phyloP scores from a whole-genome alignment of 2,329 filamentous ascomycete species.

The Xylariales sp. region DNA sequence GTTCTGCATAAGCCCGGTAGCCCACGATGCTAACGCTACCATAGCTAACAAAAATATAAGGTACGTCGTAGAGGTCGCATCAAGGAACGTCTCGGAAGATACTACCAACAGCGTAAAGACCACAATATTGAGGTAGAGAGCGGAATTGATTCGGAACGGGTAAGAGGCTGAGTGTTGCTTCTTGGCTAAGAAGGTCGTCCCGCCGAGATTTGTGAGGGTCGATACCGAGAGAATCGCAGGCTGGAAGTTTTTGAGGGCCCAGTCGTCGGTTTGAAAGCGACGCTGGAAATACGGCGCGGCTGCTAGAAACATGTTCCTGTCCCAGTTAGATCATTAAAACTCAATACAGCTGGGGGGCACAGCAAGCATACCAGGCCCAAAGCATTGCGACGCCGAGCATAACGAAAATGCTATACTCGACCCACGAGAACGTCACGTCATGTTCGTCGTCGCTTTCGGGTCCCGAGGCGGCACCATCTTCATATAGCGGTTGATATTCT shows the following conservation, averaged over 20 bases:
- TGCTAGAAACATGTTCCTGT: conserved; percentile 97
- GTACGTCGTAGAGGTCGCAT: conserved; percentile 73
- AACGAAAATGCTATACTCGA: conserved; percentile 87
- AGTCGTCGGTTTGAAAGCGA: conserved; percentile 77
- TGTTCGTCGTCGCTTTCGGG: conserved; percentile 47
- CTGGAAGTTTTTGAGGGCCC: conserved; percentile 86
- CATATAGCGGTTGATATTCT: conserved; percentile 52
- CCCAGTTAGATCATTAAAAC: conserved; percentile 23
- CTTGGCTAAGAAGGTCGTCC: conserved; percentile 81
- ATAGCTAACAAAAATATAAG: conserved; percentile 84
- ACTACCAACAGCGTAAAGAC: conserved; percentile 82
- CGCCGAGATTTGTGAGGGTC: conserved; percentile 81
- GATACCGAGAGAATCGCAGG: conserved; percentile 88
- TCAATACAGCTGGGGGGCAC: conserved; percentile 12
- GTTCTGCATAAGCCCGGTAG: conserved; percentile 89
- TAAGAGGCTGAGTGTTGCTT: conserved; percentile 88
- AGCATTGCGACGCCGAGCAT: conserved; percentile 93
- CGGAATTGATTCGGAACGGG: conserved; percentile 82
- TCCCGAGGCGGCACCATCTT: conserved; percentile 41
- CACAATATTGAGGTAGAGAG: conserved; percentile 80
- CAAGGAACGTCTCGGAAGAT: conserved; percentile 77
- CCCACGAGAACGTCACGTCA: conserved; percentile 77
- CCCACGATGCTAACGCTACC: conserved; percentile 82
- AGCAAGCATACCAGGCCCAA: conserved; percentile 85
- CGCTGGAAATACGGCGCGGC: conserved; percentile 92